Conservation (phyloP, 208 protist genomes). For the Porcisia deanei region DNA sequence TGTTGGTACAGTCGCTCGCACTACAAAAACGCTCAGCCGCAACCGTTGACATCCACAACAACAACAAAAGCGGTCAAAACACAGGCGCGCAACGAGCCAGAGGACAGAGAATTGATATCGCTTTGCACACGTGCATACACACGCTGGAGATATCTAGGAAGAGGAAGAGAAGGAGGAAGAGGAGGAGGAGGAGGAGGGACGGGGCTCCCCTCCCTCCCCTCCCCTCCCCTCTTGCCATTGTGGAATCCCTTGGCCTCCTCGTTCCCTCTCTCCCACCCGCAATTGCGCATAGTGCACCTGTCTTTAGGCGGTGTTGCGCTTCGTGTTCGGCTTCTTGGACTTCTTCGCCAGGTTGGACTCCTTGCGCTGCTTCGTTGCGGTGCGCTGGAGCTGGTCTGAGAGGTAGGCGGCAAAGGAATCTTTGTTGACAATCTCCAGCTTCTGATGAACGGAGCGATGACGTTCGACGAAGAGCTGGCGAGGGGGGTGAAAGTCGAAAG, state of each 20-base stretch:
- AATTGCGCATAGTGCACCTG: background rate
- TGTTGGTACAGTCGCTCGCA: background rate
- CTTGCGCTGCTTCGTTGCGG: conserved; percentile 43
- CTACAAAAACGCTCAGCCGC: background rate
- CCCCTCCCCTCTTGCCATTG: background rate
- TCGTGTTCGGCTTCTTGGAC: conserved; percentile 2
- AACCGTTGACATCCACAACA: background rate
- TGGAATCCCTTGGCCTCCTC: background rate
- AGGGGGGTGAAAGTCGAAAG: conserved; percentile 91
- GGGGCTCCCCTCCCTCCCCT: background rate
- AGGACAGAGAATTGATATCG: background rate
- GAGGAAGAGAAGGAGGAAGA: background rate
- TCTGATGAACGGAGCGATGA: conserved; percentile 81
- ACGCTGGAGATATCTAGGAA: too few relatives aligned
- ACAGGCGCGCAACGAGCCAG: background rate
- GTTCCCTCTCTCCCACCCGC: too few relatives aligned
- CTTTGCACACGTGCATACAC: background rate
- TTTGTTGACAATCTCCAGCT: conserved; percentile 82
- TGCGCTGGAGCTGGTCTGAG: conserved; percentile 61
- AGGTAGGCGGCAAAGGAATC: conserved; percentile 88
- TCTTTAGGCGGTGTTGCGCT: conserved; percentile 13
- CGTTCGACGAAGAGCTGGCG: conserved; percentile 88
- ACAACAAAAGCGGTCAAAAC: background rate
- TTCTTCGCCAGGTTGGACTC: conserved; percentile 13
- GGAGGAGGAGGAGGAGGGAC: background rate